A percentile compares a stretch with the other conserved stretches of the same genome.
phyloP scores from a whole-genome alignment of 345 rosid genomes.

The Camelina neglecta region DNA sequence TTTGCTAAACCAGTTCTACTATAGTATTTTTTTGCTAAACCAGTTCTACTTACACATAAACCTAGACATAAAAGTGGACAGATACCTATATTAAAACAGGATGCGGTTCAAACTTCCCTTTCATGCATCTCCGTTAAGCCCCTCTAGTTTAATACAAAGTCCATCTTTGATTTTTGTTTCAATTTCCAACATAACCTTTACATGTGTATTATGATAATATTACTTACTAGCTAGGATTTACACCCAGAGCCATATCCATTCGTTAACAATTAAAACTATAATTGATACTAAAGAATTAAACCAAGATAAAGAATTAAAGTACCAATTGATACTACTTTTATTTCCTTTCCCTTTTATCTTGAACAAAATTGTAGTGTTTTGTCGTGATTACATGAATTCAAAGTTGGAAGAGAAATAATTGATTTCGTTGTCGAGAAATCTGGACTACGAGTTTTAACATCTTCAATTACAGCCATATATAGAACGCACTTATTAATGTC shows the following conservation, averaged over 20 bases:
- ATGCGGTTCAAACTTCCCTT: neutral
- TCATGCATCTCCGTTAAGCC: neutral
- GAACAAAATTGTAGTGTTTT: neutral
- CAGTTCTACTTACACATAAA: neutral
- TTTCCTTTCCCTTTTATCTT: slow-evolving; percentile 7
- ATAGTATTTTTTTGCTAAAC: neutral
- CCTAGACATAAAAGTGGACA: neutral
- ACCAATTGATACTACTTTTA: too few relatives aligned
- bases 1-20: too few relatives aligned
- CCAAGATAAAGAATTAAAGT: too few relatives aligned
- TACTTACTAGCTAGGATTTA: neutral
- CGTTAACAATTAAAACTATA: neutral
- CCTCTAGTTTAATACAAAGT: neutral
- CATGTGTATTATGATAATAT: neutral
- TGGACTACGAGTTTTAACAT: too few relatives aligned
- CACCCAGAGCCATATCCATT: neutral
- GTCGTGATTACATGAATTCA: neutral
- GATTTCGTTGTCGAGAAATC: slow-evolving; percentile 22
- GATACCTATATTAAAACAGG: neutral
- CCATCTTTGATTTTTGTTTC: neutral
- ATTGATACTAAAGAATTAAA: too few relatives aligned
- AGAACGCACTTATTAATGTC: neutral
- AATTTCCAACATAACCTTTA: neutral
- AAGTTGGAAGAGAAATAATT: slow-evolving; percentile 19
- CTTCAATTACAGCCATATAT: slow-evolving; percentile 27